Base-by-base conservation (phyloP, 805 yeast genomes). In the Kregervanrija delftensis region DNA sequence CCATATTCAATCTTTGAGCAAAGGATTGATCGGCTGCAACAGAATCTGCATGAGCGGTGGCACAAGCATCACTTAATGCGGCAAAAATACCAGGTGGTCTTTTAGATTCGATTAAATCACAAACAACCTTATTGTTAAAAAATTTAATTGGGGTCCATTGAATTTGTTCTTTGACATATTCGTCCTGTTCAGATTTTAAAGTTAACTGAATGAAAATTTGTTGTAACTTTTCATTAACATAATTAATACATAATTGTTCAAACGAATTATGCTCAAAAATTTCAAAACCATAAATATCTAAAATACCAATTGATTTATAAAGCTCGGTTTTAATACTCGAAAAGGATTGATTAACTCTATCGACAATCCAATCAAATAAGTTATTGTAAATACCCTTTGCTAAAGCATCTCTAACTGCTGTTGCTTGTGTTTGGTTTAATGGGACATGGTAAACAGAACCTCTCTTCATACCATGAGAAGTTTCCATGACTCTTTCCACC, bases 41-140 rank as follows among this genome's bases (percentile, higher is more conserved):
- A 1, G 96, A 84, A 60, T 93, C 98, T 3, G 99, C 99, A 62
- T 93, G 99, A 0, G 99, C 99, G 28, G 98, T 93, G 33, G 96
- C 97, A 58, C 89, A 83, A 1, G 98, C 91, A 70, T 93, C 99
- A 65, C 91, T 93, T 67, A 93, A 74, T 3, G 96, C 96, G 2
- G 98, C 95, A 69, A 93, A 90, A 37, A 93, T 74, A 48, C 99
- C 99, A 1, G 97, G 97, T 1, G 99, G 98, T 59, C 96, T 79
- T 48, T 79, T 79, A 30, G 87, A 84, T 67, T 93, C 99, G 59
- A 93, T 93, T 60, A 93, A 74, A 56, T 93, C 99, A 70, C 98
- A 93, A 30, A 93, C 99, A 53, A 93, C 83, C 66, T 91, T 83
- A 68, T 93, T 93, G 67, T 93, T 93, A 71, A 93, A 93, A 65